Base-by-base conservation (phyloP, 805 yeast genomes). In the Spathaspora hagerdaliae region DNA sequence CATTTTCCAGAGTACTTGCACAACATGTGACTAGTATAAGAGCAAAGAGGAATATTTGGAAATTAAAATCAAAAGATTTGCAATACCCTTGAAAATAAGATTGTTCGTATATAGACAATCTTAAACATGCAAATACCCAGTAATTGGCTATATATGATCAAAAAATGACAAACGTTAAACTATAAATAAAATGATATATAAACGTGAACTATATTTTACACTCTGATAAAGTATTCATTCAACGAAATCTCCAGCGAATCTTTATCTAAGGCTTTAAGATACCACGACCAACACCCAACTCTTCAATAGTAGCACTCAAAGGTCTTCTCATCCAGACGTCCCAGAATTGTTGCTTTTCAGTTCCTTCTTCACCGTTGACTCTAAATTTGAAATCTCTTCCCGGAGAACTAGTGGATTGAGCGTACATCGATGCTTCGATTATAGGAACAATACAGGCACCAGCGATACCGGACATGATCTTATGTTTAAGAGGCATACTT, bases 311-410 rank as follows among this genome's bases (percentile, higher is more conserved):
- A 67, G 86, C 90, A 15, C 89, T 81, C 53, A 87, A 68, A 13
- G 96, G 96, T 58, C 87, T 79, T 73, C 96, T 83, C 70, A 82
- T 79, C 61, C 81, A 79, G 33, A 83, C 82, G 52, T 87, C 92
- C 90, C 90, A 88, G 68, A 86, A 85, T 34, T 82, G 82, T 54
- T 61, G 74, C 71, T 48, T 56, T 42, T 69, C 54, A 15, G 65
- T 65, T 47, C 63, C 62, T 47, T 55, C 65, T 51, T 67, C 65
- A 65, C 64, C 74, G 38, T 69, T 73, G 36, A 66, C 59, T 32
- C 64, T 69, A 53, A 65, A 67, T 33, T 63, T 72, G 36, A 62
- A 64, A 47, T 69, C 65, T 50, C 54, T 56, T 37, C 71, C 71
- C 26, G 69, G 69, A 43, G 67, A 67, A 41, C 65, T 59, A 36